phyloP scores from a whole-genome alignment of 768 basidiomycete species.

The Termitomyces sp. region DNA sequence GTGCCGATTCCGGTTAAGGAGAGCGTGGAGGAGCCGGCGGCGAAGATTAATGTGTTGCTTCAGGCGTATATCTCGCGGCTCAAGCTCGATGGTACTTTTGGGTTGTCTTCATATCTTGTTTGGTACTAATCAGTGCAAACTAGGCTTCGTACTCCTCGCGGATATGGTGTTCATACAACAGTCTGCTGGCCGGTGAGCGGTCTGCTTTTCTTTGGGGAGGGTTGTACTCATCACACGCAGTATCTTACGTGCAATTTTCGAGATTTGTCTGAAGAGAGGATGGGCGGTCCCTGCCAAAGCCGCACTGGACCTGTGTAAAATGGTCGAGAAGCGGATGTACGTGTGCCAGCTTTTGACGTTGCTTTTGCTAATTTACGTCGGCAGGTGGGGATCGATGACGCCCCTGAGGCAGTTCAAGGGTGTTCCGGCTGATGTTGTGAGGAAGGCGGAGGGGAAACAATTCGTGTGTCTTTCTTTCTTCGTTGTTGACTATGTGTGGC shows the following conservation, averaged over 20 bases:
- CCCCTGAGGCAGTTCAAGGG: slow-evolving; percentile 95
- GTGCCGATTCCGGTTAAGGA: slow-evolving; percentile 99
- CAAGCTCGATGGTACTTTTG: slow-evolving; percentile 72
- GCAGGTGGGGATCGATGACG: slow-evolving; percentile 97
- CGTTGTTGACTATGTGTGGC: background rate
- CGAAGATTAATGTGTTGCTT: slow-evolving; percentile 95
- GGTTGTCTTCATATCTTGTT: background rate
- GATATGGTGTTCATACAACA: slow-evolving; percentile 98
- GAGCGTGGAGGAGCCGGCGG: slow-evolving; percentile 90
- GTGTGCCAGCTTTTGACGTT: slow-evolving; percentile 21
- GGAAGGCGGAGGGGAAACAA: slow-evolving; percentile 96
- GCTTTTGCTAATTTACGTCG: background rate
- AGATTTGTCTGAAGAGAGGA: slow-evolving; percentile 97
- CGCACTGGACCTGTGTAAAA: slow-evolving; percentile 92
- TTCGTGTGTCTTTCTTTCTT: slow-evolving; percentile 56
- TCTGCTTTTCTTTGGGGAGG: background rate
- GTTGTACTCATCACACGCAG: slow-evolving; percentile 28
- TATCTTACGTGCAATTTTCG: slow-evolving; percentile 94
- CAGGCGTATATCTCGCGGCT: slow-evolving; percentile 94
- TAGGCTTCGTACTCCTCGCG: slow-evolving; percentile 80
- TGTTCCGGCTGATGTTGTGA: slow-evolving; percentile 78
- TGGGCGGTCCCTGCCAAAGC: slow-evolving; percentile 95
- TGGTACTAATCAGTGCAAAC: background rate
- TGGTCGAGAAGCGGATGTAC: slow-evolving; percentile 85
- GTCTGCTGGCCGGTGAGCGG: slow-evolving; percentile 80